Conservation (phyloP, 108 stramenopile genomes). For the Nitzschia sp. region DNA sequence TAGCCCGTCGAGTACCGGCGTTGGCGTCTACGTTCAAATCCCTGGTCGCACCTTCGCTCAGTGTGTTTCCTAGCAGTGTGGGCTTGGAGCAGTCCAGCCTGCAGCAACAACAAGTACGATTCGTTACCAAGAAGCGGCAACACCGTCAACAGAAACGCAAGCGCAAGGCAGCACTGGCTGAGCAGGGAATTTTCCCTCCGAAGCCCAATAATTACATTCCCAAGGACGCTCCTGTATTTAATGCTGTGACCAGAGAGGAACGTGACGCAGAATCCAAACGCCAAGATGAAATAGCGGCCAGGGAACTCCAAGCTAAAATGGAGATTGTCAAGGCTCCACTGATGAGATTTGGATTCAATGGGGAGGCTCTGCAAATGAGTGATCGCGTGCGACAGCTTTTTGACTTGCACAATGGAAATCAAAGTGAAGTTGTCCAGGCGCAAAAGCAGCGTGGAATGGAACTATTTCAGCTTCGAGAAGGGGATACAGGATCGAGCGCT, state of each 20-base stretch:
- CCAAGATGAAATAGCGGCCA: slow-evolving; percentile 50
- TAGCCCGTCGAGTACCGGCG: slow-evolving; percentile 14
- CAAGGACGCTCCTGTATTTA: slow-evolving; percentile 62
- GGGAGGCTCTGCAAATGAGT: slow-evolving; percentile 48
- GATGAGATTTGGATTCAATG: slow-evolving; percentile 35
- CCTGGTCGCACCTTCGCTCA: background rate
- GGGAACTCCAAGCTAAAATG: slow-evolving; percentile 65
- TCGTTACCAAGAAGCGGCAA: slow-evolving; percentile 38
- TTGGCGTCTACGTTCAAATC: slow-evolving; percentile 3
- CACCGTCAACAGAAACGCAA: slow-evolving; percentile 35
- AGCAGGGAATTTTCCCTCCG: slow-evolving; percentile 42
- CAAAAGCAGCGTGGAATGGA: slow-evolving; percentile 87
- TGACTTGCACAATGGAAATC: slow-evolving; percentile 77
- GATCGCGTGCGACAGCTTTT: slow-evolving; percentile 75
- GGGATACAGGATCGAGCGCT: slow-evolving; percentile 74
- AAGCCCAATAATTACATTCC: slow-evolving; percentile 70
- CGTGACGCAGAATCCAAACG: slow-evolving; percentile 53
- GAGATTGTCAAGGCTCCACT: slow-evolving; percentile 28
- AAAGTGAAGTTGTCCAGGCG: slow-evolving; percentile 71
- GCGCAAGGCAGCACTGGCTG: slow-evolving; percentile 36
- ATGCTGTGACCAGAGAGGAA: slow-evolving; percentile 65
- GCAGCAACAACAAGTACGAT: slow-evolving; percentile 43
- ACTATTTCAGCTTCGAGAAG: slow-evolving; percentile 84
- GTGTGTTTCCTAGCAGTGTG: background rate
- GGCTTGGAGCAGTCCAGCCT: background rate